Percentiles rank a stretch among this genome's conserved stretches.
These are phyloP conservation scores for Trichoderma harzianum DNA, from an alignment of 2,329 filamentous ascomycete species.

Conservation along the genomic window DNA sequence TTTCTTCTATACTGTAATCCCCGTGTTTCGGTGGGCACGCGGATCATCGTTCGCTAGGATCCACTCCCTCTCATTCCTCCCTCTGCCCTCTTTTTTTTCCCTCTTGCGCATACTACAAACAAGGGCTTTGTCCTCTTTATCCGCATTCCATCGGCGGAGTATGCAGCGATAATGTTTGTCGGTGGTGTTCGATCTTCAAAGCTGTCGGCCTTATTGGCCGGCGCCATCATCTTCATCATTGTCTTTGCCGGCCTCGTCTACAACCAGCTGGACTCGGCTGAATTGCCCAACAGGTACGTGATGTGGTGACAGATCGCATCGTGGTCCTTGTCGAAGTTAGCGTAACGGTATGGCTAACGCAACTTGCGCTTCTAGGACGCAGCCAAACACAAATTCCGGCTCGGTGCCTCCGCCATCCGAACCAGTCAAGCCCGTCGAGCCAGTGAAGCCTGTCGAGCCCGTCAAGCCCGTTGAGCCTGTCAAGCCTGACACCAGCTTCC, in stretches of 20 bases:
- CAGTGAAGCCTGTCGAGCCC: background rate
- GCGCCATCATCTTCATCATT: constrained; percentile 32
- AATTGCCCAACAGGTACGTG: constrained; percentile 23
- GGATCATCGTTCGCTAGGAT: constrained; percentile 14
- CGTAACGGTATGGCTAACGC: background rate
- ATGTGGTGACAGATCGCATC: background rate
- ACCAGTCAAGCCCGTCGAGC: background rate
- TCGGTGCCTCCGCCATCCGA: background rate
- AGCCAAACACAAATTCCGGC: background rate
- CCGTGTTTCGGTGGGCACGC: background rate
- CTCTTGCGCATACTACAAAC: background rate
- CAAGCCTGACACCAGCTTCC: constrained; percentile 21
- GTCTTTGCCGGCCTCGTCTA: constrained; percentile 33
- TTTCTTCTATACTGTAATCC: background rate
- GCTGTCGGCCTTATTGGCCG: constrained; percentile 30
- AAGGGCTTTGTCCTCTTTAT: background rate
- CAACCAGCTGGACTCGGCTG: constrained; percentile 32
- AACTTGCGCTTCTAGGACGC: background rate
- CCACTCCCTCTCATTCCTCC: constrained; percentile 7
- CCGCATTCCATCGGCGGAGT: constrained; percentile 10
- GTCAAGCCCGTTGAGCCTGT: background rate
- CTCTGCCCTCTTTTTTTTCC: background rate
- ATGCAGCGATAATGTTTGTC: constrained; percentile 31
- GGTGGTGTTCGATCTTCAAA: constrained; percentile 31
- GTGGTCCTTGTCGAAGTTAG: background rate